These are phyloP conservation scores for Hypericum androsaemum DNA, from an alignment of 345 rosid species.

Conservation along the genomic window DNA sequence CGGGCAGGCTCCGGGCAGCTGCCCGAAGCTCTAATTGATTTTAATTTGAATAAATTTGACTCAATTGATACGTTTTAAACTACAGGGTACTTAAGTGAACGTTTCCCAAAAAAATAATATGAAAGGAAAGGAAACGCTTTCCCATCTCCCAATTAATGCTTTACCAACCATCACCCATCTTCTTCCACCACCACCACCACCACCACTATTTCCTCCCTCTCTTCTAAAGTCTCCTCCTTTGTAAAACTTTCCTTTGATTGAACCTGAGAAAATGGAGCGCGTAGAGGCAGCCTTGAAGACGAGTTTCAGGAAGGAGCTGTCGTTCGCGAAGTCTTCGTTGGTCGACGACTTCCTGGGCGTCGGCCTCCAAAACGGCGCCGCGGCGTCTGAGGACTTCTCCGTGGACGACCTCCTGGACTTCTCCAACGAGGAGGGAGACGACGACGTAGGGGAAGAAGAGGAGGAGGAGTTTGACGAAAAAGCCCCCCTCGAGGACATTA, in stretches of 20 bases:
- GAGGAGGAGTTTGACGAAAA: conserved; percentile 19
- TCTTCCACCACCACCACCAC: not conserved
- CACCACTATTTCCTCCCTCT: not conserved
- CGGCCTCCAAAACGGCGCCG: conserved; percentile 28
- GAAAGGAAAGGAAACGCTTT: no score
- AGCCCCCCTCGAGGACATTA: not conserved
- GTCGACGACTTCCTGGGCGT: conserved; percentile 30
- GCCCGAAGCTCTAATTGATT: no score
- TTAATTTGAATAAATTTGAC: no score
- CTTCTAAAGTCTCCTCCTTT: not conserved
- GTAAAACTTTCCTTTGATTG: not conserved
- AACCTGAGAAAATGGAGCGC: conserved; percentile 50
- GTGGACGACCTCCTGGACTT: conserved; percentile 82
- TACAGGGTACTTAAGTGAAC: no score
- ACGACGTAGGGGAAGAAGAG: conserved; percentile 23
- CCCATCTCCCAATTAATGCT: no score
- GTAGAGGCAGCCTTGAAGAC: conserved; percentile 60
- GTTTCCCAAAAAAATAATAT: no score
- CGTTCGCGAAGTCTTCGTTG: conserved; percentile 20
- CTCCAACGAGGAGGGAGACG: conserved; percentile 48
- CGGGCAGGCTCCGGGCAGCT: no score
- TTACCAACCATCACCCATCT: no score
- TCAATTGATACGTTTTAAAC: no score
- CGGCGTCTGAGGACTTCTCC: conserved; percentile 45
- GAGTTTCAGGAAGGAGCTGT: conserved; percentile 51